Conservation (phyloP, 2,329 filamentous ascomycete species). For the Tolypocladium amazonense region DNA sequence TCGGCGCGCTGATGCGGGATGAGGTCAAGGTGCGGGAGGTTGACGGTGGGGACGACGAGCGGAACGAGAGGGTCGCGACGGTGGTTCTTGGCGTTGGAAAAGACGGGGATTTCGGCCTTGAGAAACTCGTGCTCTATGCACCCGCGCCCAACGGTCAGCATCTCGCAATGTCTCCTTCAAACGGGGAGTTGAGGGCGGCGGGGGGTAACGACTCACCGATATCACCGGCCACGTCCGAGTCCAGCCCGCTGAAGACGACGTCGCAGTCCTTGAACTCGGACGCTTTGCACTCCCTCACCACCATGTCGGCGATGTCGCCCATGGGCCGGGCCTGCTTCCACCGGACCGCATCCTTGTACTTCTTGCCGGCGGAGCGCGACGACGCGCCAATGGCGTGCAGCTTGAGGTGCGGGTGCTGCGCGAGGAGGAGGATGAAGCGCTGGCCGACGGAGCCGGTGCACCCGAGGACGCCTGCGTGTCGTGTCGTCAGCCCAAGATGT, state of each 20-base stretch:
- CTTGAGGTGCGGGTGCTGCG: constrained; percentile 75
- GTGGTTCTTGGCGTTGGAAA: constrained; percentile 98
- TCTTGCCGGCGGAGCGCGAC: constrained; percentile 80
- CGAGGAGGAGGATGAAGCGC: constrained; percentile 86
- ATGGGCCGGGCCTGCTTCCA: constrained; percentile 92
- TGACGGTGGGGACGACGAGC: constrained; percentile 90
- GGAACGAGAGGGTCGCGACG: constrained; percentile 82
- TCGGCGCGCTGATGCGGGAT: constrained; percentile 80
- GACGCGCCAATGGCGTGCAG: constrained; percentile 87
- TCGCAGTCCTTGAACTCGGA: constrained; percentile 83
- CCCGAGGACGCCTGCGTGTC: constrained; percentile 59
- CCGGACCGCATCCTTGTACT: constrained; percentile 83
- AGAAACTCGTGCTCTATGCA: constrained; percentile 79
- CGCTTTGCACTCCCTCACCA: constrained; percentile 77
- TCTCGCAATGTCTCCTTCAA: neutral
- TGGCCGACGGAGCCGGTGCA: constrained; percentile 92
- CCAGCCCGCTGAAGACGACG: constrained; percentile 83
- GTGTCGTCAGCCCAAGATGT: neutral
- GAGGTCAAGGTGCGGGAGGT: constrained; percentile 75
- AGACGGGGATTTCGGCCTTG: constrained; percentile 77
- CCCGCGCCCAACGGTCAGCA: neutral
- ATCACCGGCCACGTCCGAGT: constrained; percentile 85
- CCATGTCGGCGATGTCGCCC: constrained; percentile 66
- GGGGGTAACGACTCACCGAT: constrained; percentile 53
- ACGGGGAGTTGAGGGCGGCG: no score